Evolutionary conservation across 176 grass and related monocot species (phyloP).

Genomic region (Triticum turgidum): DNA sequence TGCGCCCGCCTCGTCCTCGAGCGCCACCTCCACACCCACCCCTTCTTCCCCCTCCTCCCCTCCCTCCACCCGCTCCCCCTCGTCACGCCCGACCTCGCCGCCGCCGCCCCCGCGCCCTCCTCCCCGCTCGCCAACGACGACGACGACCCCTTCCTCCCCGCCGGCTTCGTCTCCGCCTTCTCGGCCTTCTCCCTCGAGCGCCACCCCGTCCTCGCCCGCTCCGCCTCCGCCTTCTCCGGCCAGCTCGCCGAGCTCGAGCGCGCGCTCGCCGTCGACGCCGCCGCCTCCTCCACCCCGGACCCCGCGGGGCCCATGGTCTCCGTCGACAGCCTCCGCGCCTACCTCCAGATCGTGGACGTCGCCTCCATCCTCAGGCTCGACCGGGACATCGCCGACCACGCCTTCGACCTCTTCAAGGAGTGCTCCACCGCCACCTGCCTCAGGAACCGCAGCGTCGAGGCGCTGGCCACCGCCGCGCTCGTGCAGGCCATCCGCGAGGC

Average conservation of each 20-base stretch:
- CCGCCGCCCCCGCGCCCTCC: slow-evolving; percentile 11
- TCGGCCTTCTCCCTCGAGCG: slow-evolving; percentile 90
- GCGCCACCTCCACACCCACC: slow-evolving; percentile 74
- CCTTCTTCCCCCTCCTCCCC: slow-evolving; percentile 77
- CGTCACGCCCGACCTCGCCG: slow-evolving; percentile 79
- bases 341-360: slow-evolving; percentile 96
- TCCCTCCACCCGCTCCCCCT: slow-evolving; percentile 67
- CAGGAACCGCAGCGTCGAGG: slow-evolving; percentile 91
- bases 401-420: slow-evolving; percentile 92
- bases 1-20: slow-evolving; percentile 80
- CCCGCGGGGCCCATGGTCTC: slow-evolving; percentile 75
- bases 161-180: slow-evolving; percentile 93
- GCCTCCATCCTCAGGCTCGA: slow-evolving; percentile 76
- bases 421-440: slow-evolving; percentile 84
- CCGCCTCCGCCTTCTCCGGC: slow-evolving; percentile 84
- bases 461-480: slow-evolving; percentile 85
- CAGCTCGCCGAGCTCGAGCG: slow-evolving; percentile 96
- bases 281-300: slow-evolving; percentile 51
- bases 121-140: slow-evolving; percentile 17
- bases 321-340: slow-evolving; percentile 87
- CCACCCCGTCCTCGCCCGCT: slow-evolving; percentile 76
- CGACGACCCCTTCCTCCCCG: slow-evolving; percentile 78
- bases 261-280: slow-evolving; percentile 52
- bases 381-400: slow-evolving; percentile 88
- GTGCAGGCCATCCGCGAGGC: slow-evolving; percentile 98